These are phyloP conservation scores for Viola odorata DNA, from an alignment of 345 rosid species.

Conservation along the genomic window DNA sequence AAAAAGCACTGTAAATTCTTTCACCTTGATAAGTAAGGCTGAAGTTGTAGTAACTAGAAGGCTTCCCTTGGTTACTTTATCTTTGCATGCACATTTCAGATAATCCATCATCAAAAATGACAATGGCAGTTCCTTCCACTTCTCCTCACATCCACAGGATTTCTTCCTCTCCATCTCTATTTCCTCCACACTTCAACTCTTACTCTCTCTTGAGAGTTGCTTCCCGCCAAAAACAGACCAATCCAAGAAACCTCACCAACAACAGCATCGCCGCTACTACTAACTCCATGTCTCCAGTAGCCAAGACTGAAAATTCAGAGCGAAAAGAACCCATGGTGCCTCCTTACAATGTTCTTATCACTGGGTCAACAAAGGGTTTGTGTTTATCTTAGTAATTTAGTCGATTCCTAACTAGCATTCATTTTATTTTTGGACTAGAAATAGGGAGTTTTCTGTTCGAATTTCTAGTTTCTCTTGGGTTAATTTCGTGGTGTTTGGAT, in stretches of 20 bases:
- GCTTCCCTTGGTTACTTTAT: background rate
- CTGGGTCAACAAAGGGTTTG: conserved; percentile 85
- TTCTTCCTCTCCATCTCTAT: background rate
- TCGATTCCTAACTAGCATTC: background rate
- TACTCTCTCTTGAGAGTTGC: conserved; percentile 15
- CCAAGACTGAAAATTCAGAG: conserved; percentile 28
- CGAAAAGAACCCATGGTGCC: conserved; percentile 55
- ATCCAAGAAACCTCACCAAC: background rate
- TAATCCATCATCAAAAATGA: background rate
- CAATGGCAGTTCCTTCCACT: conserved; percentile 3
- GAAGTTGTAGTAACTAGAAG: too few species aligned
- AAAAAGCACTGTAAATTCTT: too few species aligned
- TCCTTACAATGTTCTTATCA: conserved; percentile 79
- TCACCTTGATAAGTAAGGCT: too few species aligned
- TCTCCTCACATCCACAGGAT: background rate
- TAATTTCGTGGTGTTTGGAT: background rate
- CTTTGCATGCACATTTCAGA: background rate
- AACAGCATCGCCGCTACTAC: background rate
- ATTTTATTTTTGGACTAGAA: too few species aligned
- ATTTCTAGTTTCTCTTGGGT: background rate
- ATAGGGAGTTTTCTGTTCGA: background rate
- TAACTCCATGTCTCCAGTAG: conserved; percentile 8
- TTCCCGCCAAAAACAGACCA: conserved; percentile 28
- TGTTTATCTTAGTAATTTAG: background rate
- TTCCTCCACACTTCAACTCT: conserved; percentile 3